phyloP scores from a whole-genome alignment of 768 basidiomycete genomes.

The Boletus vinaceobasis region DNA sequence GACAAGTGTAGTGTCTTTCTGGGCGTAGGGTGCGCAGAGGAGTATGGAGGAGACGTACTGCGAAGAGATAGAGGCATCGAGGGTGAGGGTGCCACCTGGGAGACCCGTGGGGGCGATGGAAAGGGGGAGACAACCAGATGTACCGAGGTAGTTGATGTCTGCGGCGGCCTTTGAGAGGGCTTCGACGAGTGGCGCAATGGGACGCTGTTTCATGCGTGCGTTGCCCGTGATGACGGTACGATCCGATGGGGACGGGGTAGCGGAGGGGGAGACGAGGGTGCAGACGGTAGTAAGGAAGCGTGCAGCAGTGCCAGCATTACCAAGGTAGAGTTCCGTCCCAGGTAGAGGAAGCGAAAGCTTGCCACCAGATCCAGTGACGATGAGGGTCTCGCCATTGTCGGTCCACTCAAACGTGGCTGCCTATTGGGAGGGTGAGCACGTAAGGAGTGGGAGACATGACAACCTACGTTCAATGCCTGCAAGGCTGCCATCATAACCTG shows the following conservation, averaged over 20 bases:
- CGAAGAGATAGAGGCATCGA: constrained; percentile 92
- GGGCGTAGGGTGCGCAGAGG: constrained; percentile 92
- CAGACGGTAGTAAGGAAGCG: constrained; percentile 97
- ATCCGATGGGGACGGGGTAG: constrained; percentile 34
- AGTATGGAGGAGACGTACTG: constrained; percentile 99
- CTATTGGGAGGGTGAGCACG: constrained; percentile 35
- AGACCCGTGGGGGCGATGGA: constrained; percentile 82
- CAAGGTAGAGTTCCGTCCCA: constrained; percentile 89
- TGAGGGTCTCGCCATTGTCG: constrained; percentile 92
- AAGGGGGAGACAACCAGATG: constrained; percentile 82
- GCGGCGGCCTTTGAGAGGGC: constrained; percentile 82
- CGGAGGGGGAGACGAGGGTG: constrained; percentile 65
- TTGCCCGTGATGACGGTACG: constrained; percentile 92
- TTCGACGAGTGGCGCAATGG: constrained; percentile 91
- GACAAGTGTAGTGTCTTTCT: constrained; percentile 79
- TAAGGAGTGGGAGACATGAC: background rate
- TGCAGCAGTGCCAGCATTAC: constrained; percentile 96
- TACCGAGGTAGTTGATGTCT: constrained; percentile 73
- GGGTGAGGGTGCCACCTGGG: constrained; percentile 74
- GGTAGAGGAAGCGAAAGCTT: constrained; percentile 69
- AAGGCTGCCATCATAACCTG: constrained; percentile 99
- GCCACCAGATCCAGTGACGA: constrained; percentile 86
- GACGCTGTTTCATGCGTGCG: constrained; percentile 97
- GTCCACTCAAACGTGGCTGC: constrained; percentile 94
- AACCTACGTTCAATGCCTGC: constrained; percentile 70